Evolutionary conservation across 2,329 filamentous ascomycete genomes (phyloP), one percentile per base, ranked within the genome.

Genomic region (Fusarium abutilonis): DNA sequence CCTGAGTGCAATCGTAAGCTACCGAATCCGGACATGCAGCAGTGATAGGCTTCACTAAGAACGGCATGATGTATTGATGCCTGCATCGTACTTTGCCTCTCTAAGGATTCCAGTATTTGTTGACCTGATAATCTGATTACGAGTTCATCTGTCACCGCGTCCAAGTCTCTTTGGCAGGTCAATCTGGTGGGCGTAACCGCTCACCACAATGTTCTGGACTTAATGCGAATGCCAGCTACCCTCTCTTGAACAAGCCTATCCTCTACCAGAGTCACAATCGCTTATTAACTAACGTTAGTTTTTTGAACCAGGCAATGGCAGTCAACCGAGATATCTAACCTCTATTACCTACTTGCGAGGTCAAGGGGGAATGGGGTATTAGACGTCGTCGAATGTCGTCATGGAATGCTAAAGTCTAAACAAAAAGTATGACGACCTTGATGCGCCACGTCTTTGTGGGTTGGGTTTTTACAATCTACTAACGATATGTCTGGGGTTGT

Each of bases 21-120:
- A 58, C 62, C 48, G 40, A 63, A 59, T 63, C 45, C 57, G 61
- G 62, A 54, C 48, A 23, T 51, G 32, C 41, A 50, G 45, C n/a
- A 53, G 36, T 38, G 36, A 46, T 19, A 63, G 28, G 28, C 35
- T 43, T 36, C 17, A 53, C 56, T 53, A 53, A 45, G 31, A 40
- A 57, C 34, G 17, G 21, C 29, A 60, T 50, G 48, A 55, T 60
- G 49, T 36, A 56, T 42, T 19, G 40, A 42, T 50, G 50, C 38
- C 34, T 44, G 39, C 39, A 44, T 60, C 43, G 36, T 40, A 26
- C 19, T 60, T 36, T 44, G 36, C 52, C 19, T 45, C 28, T 11
- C 28, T 32, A 28, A 46, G 19, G 35, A 46, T 15, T n/a, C 11
- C 32, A 28, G 19, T 50, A 23, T 42, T 28, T 42, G 17, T 21